Base-by-base conservation (phyloP, 169 alveolate genomes). In the Eimeria mitis region DNA sequence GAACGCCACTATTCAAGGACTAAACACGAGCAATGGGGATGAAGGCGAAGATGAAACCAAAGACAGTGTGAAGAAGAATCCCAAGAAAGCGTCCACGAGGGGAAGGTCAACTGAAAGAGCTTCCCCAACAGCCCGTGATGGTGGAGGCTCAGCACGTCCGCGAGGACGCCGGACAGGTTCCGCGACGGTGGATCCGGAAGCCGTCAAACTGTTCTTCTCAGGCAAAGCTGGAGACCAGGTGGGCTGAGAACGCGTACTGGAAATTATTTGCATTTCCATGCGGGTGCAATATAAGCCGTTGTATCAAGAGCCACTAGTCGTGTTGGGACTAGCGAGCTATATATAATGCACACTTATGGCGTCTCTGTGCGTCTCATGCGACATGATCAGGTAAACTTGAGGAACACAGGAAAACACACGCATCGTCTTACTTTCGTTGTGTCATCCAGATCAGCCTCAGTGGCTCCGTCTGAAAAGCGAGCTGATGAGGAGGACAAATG, bases 191-290 rank as follows among this genome's bases (percentile, higher is more conserved):
- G 83, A 87, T 44, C 94, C 78, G 19, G 94, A 87, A 87, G 84
- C 83, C 65, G 81, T 65, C 65, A 87, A 87, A 65, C 94, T 87
- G 0, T 87, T 87, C 71, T 87, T 87, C n/a, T 61, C 94, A 19
- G 94, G 94, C 61, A 87, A 87, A 87, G 94, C 94, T 63, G 94
- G 83, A 34, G 94, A 87, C 83, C 94, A 87, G 94, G 94, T 87
- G 49, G 47, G 68, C 59, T 44, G 94, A 28, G 21, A 47, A 65
- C 7, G 94, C 44, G 31, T 34, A 40, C 59, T 1, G 76, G 7
- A n/a, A 0, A 13, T 13, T 47, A 5, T 78, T 4, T 11, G 23
- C 44, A 28, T 14, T 49, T 25, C 56, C 23, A 52, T n/a, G 37
- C 61, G 59, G 56, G 11, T 75, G 63, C 61, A 25, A 40, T 42